A percentile compares a stretch with the other conserved stretches of the same genome.
These are phyloP conservation scores for Ustilago lituana DNA, from an alignment of 1,284 basidiomycete species.

Conservation along the genomic window DNA sequence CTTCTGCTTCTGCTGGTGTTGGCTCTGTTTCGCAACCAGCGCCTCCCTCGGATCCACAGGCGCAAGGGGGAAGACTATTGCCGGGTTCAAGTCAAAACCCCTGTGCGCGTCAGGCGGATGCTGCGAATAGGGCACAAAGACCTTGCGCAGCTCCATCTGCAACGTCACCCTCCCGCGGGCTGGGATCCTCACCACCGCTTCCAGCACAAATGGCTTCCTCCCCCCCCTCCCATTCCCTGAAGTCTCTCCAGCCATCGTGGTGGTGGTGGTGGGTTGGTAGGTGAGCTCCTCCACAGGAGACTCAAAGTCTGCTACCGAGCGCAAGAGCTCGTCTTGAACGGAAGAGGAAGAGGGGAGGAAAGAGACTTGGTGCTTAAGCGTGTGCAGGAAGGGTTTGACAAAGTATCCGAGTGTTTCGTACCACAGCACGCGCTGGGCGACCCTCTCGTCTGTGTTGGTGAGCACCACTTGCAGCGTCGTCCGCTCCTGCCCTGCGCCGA, in stretches of 20 bases:
- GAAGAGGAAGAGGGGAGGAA: slow-evolving; percentile 1
- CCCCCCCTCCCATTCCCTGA: no score
- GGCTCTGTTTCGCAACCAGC: no score
- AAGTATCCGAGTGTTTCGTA: slow-evolving; percentile 94
- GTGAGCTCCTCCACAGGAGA: slow-evolving; percentile 37
- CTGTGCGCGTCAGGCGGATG: slow-evolving; percentile 94
- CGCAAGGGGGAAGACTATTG: slow-evolving; percentile 68
- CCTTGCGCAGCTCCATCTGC: slow-evolving; percentile 80
- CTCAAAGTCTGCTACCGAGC: slow-evolving; percentile 41
- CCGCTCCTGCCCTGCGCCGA: slow-evolving; percentile 79
- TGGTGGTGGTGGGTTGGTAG: slow-evolving; percentile 42
- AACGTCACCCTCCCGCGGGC: slow-evolving; percentile 73
- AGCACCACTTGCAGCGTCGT: slow-evolving; percentile 79
- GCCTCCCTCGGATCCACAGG: slow-evolving; percentile 9
- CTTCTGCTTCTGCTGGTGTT: no score
- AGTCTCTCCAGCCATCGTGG: no score
- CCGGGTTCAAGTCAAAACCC: slow-evolving; percentile 87
- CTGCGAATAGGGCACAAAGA: slow-evolving; percentile 91
- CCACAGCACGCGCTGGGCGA: slow-evolving; percentile 75
- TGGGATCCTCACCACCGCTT: slow-evolving; percentile 77
- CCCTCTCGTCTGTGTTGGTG: slow-evolving; percentile 72
- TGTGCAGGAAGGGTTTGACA: slow-evolving; percentile 86
- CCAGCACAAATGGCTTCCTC: slow-evolving; percentile 64
- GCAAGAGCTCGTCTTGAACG: slow-evolving; percentile 45
- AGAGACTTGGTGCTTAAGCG: slow-evolving; percentile 71